These are phyloP conservation scores for Corylus heterophylla DNA, from an alignment of 306 rosid genomes.

Conservation along the genomic window DNA sequence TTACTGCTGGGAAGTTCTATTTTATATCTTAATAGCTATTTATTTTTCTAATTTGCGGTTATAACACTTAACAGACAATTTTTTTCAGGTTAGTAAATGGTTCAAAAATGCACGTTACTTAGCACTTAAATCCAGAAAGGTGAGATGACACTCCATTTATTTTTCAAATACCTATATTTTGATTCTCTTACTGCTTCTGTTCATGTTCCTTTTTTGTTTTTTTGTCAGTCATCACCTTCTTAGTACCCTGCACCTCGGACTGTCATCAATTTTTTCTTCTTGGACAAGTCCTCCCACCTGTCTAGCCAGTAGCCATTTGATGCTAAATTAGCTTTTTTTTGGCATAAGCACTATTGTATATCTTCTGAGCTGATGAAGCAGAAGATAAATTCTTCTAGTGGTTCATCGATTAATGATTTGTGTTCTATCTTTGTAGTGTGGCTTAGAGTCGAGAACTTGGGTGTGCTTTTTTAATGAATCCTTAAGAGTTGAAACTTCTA, in stretches of 20 bases:
- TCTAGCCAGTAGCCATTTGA: not conserved
- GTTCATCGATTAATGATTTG: not conserved
- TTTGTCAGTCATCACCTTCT: not conserved
- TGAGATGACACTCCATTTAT: conserved; percentile 25
- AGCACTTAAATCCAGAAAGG: conserved; percentile 80
- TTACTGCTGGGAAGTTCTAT: not conserved
- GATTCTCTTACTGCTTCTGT: conserved; percentile 3
- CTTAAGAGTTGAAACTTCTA: conserved; percentile 2
- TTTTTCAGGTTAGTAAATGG: conserved; percentile 89
- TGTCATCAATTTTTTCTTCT: not conserved
- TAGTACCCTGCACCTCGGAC: not conserved
- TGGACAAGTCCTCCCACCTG: conserved; percentile 9
- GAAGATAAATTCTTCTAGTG: not conserved
- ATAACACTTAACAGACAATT: not conserved
- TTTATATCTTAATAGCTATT: not conserved
- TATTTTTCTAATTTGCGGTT: not conserved
- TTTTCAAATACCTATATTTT: not conserved
- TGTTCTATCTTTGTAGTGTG: not conserved
- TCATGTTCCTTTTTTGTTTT: conserved; percentile 7
- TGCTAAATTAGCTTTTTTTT: not conserved
- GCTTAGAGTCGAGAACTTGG: not conserved
- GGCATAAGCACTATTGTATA: not conserved
- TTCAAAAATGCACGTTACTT: conserved; percentile 90
- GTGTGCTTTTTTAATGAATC: not conserved
- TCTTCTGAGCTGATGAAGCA: not conserved